phyloP scores from a whole-genome alignment of 2,329 filamentous ascomycete species.

The Penicillium hesseltinei region DNA sequence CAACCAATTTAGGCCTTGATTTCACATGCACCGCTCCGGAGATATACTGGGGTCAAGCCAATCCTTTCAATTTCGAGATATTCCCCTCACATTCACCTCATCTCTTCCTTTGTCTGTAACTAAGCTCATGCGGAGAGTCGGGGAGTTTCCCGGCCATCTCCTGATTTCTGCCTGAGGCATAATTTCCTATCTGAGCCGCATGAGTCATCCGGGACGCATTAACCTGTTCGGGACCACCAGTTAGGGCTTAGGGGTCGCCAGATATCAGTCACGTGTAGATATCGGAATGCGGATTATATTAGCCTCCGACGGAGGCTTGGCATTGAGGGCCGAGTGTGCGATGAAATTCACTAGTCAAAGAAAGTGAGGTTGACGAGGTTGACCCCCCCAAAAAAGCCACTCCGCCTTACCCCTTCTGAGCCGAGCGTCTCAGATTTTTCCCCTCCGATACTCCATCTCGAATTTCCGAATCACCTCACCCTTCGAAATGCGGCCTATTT shows the following conservation, averaged over 20 bases:
- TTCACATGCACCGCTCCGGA: background rate
- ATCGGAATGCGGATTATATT: conserved; percentile 24
- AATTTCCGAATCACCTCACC: conserved; percentile 22
- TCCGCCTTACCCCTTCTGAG: conserved; percentile 24
- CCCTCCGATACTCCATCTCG: conserved; percentile 11
- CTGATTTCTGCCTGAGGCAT: conserved; percentile 3
- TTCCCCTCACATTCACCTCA: background rate
- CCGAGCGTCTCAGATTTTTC: conserved; percentile 18
- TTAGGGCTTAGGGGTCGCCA: conserved; percentile 22
- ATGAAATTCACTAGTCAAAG: conserved; percentile 41
- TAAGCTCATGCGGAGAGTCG: conserved; percentile 10
- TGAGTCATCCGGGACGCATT: background rate
- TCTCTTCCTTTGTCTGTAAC: background rate
- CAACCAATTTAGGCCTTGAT: background rate
- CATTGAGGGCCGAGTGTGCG: conserved; percentile 39
- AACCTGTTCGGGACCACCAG: background rate
- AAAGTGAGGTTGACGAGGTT: conserved; percentile 32
- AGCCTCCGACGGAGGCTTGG: conserved; percentile 33
- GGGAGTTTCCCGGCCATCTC: conserved; percentile 3
- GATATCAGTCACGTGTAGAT: conserved; percentile 32
- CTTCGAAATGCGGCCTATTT: conserved; percentile 87
- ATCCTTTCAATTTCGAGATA: background rate
- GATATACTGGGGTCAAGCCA: background rate
- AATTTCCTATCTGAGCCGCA: background rate
- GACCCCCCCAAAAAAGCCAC: conserved; percentile 29